Base-by-base conservation (phyloP, 129 eudicot genomes). In the sunflower (Helianthus annuus) region DNA sequence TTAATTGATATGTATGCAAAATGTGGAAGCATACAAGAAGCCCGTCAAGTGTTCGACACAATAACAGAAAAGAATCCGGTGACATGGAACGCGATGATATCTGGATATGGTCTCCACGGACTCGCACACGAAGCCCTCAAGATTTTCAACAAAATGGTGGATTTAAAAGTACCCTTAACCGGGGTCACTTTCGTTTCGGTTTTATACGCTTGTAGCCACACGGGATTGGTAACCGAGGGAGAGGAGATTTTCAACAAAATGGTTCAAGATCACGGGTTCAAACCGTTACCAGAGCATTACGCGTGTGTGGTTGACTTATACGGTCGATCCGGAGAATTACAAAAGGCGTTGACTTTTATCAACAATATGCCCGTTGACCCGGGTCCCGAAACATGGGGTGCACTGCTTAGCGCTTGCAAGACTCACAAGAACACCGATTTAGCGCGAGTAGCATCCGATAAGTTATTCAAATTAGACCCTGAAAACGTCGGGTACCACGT, bases 81-180 rank as follows among this genome's bases (percentile, higher is more conserved):
- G 51, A 88, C 99, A 45, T 95, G 97, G 97, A 95, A 95, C 49
- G 83, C 96, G 3, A 88, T 95, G 97, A 95, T 95, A 51, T 86
- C 99, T 11, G 97, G 89, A 7, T 94, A 94, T 53, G 97, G 99
- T 40, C 94, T 90, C 40, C 99, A 95, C 53, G 99, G 99, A n/a
- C 94, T 46, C 39, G 97, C 96, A 10, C 65, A 78, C 3, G 91
- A 95, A 66, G 99, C 99, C 16, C 65, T 90, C 48, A 64, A 60
- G 51, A 77, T 95, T 48, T 95, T 86, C 48, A 48, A 71, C 56
- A 59, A 86, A 69, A 90, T 95, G 97, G 52, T 82, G 54, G 72
- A 68, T 13, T 86, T 69, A 14, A 77, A 88, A 62, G 65, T 84
- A 73, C 49, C 79, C 45, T 83, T 90, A 48, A 84, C 81, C 10